A percentile compares a stretch with the other conserved stretches of the same genome.
Conservation (phyloP, 306 rosid genomes). For the Gynostemma pentaphyllum region DNA sequence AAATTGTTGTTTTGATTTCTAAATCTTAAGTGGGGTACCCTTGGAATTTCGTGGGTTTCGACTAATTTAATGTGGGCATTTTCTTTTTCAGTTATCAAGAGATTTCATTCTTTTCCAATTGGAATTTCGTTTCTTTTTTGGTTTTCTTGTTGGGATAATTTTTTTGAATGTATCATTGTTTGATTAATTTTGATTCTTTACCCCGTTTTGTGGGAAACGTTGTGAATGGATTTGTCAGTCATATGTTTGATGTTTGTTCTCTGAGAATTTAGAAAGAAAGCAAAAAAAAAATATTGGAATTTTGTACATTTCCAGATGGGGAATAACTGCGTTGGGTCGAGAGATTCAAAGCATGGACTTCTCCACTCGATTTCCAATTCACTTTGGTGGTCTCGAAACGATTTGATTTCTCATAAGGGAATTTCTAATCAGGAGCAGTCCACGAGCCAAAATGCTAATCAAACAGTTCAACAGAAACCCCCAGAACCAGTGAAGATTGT, state of each 20-base stretch:
- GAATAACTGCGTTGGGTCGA: conserved; percentile 57
- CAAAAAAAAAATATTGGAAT: neutral
- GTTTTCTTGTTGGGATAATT: neutral
- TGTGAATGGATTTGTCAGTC: neutral
- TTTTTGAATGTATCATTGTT: no score
- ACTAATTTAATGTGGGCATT: neutral
- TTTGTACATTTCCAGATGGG: conserved; percentile 57
- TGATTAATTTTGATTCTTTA: neutral
- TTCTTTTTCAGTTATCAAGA: neutral
- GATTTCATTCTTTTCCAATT: neutral
- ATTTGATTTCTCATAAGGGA: conserved; percentile 9
- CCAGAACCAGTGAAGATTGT: conserved; percentile 42
- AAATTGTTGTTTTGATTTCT: conserved; percentile 3
- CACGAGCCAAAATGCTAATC: conserved; percentile 6
- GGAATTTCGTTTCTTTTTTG: neutral
- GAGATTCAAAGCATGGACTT: conserved; percentile 17
- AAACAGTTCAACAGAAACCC: conserved; percentile 26
- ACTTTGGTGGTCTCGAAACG: conserved; percentile 34
- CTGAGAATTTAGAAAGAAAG: conserved; percentile 7
- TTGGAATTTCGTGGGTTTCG: neutral
- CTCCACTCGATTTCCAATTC: conserved; percentile 19
- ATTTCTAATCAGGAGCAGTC: neutral
- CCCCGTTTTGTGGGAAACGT: neutral
- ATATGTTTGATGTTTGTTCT: neutral
- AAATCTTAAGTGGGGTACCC: neutral